phyloP scores from a whole-genome alignment of 2,329 filamentous ascomycete genomes.

The Ascochyta fabae region DNA sequence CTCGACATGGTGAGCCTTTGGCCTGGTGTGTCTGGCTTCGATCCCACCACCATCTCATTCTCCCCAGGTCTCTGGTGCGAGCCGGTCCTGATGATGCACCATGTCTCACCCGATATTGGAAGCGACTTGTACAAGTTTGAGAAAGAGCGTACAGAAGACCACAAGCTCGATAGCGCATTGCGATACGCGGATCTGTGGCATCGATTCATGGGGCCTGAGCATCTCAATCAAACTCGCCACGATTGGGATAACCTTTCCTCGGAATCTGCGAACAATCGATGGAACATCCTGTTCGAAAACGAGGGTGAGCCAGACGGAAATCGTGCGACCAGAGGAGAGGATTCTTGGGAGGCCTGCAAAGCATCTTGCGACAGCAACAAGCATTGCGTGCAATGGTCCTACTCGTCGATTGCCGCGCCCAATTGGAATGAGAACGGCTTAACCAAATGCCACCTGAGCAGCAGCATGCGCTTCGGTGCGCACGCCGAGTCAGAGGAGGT shows the following conservation, averaged over 20 bases:
- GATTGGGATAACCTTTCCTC: constrained; percentile 46
- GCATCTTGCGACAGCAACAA: constrained; percentile 35
- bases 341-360: constrained; percentile 37
- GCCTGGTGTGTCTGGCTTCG: constrained; percentile 48
- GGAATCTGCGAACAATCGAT: constrained; percentile 36
- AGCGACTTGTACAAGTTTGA: constrained; percentile 56
- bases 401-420: constrained; percentile 31
- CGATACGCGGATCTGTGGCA: constrained; percentile 39
- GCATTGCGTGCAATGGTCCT: constrained; percentile 45
- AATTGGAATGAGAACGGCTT: constrained; percentile 43
- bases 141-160: constrained; percentile 34
- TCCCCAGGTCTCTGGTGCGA: constrained; percentile 55
- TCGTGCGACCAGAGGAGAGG: constrained; percentile 30
- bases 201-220: constrained; percentile 37
- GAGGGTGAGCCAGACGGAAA: constrained; percentile 22
- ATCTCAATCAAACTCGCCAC: constrained; percentile 31
- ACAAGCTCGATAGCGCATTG: constrained; percentile 25
- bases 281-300: constrained; percentile 42
- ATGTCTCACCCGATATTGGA: constrained; percentile 53
- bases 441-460: constrained; percentile 44
- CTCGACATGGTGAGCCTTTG: constrained; percentile 56
- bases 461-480: constrained; percentile 37
- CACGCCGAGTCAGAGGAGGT: constrained; percentile 22
- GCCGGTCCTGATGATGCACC: constrained; percentile 49
- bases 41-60: constrained; percentile 46